phyloP scores from a whole-genome alignment of 2,329 filamentous ascomycete genomes.

The Scleromitrula shiraiana region DNA sequence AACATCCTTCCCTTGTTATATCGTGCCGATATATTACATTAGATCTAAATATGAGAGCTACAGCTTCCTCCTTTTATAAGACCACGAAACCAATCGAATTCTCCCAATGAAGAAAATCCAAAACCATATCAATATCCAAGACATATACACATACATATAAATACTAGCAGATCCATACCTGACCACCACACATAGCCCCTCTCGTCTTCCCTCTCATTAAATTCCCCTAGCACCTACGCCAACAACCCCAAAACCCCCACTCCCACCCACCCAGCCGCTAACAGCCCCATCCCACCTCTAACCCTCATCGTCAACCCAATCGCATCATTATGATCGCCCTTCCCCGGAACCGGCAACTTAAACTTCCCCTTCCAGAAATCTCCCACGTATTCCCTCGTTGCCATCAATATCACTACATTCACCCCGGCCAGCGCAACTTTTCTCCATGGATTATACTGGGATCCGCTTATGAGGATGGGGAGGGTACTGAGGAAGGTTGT shows the following conservation, averaged over 20 bases:
- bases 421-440: background rate
- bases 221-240: background rate
- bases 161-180: too few species aligned
- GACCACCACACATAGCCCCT: background rate
- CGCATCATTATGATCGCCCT: background rate
- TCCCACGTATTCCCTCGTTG: background rate
- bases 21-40: too few species aligned
- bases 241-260: background rate
- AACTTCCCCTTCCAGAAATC: conserved; percentile 3
- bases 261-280: background rate
- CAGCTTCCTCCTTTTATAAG: too few species aligned
- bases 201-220: background rate
- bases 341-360: background rate
- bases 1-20: too few species aligned
- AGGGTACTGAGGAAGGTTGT: background rate
- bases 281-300: background rate
- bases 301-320: conserved; percentile 3
- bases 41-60: too few species aligned
- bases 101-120: too few species aligned
- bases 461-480: background rate
- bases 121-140: too few species aligned
- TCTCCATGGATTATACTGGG: background rate
- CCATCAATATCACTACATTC: background rate
- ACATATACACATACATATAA: too few species aligned
- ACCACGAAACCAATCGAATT: too few species aligned